Evolutionary conservation across 106 monocot genomes (phyloP).

Genomic region (Acorus gramineus): DNA sequence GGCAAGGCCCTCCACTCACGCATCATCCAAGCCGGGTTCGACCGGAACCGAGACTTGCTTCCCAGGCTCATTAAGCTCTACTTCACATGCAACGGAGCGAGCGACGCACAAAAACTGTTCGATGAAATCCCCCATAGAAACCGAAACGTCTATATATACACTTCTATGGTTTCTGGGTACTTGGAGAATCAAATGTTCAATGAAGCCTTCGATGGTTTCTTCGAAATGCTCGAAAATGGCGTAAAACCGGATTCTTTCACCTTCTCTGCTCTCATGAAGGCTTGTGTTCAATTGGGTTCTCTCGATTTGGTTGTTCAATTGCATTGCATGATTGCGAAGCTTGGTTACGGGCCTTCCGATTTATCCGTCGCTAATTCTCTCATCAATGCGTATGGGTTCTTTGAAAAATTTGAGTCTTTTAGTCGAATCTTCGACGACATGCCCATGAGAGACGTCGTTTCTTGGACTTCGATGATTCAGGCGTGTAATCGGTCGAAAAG

Average conservation of each 20-base stretch:
- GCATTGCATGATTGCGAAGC: slow-evolving; percentile 27
- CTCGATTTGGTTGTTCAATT: slow-evolving; percentile 5
- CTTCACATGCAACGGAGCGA: slow-evolving; percentile 14
- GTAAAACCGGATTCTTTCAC: slow-evolving; percentile 23
- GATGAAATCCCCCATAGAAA: slow-evolving; percentile 24
- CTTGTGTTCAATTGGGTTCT: slow-evolving; percentile 14
- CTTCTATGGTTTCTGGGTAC: slow-evolving; percentile 23
- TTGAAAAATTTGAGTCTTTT: slow-evolving; percentile 6
- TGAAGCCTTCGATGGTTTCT: slow-evolving; percentile 14
- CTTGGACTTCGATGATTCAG: slow-evolving; percentile 29
- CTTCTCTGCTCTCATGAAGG: slow-evolving; percentile 26
- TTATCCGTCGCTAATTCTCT: slow-evolving; percentile 39
- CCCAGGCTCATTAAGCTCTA: slow-evolving; percentile 36
- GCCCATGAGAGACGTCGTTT: slow-evolving; percentile 22
- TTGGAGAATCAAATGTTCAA: slow-evolving; percentile 1
- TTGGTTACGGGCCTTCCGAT: background rate
- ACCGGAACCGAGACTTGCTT: slow-evolving; percentile 24
- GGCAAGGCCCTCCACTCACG: slow-evolving; percentile 25
- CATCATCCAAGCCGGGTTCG: slow-evolving; percentile 29
- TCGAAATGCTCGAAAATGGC: slow-evolving; percentile 20
- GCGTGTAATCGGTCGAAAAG: slow-evolving; percentile 9
- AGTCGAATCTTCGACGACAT: slow-evolving; percentile 23
- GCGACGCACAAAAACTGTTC: slow-evolving; percentile 21
- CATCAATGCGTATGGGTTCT: slow-evolving; percentile 34
- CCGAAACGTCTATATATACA: slow-evolving; percentile 17